Percentiles rank a stretch among this genome's conserved stretches.
phyloP scores from a whole-genome alignment of 805 yeast genomes.

The Schwanniomyces vanrijiae region DNA sequence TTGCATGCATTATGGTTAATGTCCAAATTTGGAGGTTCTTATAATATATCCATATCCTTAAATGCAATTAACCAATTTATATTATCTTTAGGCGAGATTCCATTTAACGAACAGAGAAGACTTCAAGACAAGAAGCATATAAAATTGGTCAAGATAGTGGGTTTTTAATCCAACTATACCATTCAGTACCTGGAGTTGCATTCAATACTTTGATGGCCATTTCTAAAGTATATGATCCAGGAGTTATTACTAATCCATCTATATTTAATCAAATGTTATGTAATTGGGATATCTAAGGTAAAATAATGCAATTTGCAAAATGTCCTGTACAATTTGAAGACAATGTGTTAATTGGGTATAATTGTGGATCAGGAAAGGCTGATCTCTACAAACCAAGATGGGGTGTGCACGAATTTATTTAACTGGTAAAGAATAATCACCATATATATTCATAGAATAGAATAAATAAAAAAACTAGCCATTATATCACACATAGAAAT shows the following conservation, averaged over 20 bases:
- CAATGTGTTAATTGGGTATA: background rate
- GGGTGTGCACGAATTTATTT: no score
- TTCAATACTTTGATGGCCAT: background rate
- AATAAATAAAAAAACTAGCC: no score
- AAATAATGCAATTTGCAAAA: background rate
- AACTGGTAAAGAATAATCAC: no score
- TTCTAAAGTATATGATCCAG: background rate
- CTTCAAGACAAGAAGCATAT: background rate
- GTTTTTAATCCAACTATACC: background rate
- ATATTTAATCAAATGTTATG: background rate
- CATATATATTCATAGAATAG: no score
- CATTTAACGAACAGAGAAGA: background rate
- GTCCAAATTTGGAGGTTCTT: conserved; percentile 26
- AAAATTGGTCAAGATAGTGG: background rate
- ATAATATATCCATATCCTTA: conserved; percentile 13
- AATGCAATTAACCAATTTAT: background rate
- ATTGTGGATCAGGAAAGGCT: background rate
- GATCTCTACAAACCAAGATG: no score
- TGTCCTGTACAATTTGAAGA: background rate
- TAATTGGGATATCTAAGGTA: background rate
- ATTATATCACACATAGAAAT: no score
- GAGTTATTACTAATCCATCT: background rate
- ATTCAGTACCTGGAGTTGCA: background rate
- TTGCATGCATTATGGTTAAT: conserved; percentile 24
- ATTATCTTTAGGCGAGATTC: background rate